Percentiles rank a stretch among this genome's conserved stretches.
phyloP scores from a whole-genome alignment of 1,284 basidiomycete species.

The Trametes hirsuta region DNA sequence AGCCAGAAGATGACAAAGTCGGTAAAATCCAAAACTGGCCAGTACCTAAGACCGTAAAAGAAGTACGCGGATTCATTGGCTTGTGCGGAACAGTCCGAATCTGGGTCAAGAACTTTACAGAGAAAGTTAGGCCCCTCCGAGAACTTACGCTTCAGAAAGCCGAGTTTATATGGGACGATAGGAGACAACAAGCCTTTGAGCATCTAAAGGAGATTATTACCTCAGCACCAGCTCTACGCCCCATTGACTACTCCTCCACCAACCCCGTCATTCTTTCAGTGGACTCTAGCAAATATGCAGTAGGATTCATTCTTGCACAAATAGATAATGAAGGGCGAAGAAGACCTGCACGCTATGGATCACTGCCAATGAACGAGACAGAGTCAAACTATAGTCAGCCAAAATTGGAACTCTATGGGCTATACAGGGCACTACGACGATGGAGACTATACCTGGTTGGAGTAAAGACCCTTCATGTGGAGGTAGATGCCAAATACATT shows the following conservation, averaged over 20 bases:
- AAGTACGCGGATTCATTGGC: neutral
- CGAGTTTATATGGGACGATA: conserved; percentile 22
- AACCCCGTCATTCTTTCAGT: conserved; percentile 35
- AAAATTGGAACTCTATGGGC: conserved; percentile 44
- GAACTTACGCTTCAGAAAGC: conserved; percentile 28
- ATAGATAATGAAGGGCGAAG: conserved; percentile 22
- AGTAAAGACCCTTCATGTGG: conserved; percentile 31
- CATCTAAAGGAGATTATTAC: conserved; percentile 26
- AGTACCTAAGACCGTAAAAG: neutral
- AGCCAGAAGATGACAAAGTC: neutral
- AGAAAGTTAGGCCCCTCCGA: conserved; percentile 23
- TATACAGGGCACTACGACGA: conserved; percentile 36
- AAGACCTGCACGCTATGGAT: conserved; percentile 26
- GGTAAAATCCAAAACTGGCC: neutral
- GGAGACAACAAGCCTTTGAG: neutral
- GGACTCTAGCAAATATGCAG: conserved; percentile 38
- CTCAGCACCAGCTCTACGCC: conserved; percentile 27
- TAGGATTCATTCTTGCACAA: conserved; percentile 38
- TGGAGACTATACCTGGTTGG: conserved; percentile 34
- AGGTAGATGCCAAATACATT: conserved; percentile 43
- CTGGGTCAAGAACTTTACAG: neutral
- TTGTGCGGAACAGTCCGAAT: neutral
- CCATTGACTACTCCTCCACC: conserved; percentile 35
- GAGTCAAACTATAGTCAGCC: conserved; percentile 44
- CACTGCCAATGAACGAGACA: conserved; percentile 39